These are phyloP conservation scores for Cynanchum wilfordii DNA, from an alignment of 257 asterid species.

Conservation along the genomic window DNA sequence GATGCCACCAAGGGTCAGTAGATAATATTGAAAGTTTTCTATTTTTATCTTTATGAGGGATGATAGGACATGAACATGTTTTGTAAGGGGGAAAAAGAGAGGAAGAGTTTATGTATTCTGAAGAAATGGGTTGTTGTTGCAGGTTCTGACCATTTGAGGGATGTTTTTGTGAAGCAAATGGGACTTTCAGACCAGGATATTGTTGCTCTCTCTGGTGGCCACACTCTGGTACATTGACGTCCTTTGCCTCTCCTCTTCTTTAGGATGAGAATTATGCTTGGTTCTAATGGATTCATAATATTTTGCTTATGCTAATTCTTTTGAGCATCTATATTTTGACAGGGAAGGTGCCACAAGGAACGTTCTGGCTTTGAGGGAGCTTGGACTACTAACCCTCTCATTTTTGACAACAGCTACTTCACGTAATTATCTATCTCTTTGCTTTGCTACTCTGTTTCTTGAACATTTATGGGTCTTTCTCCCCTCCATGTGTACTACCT, in stretches of 20 bases:
- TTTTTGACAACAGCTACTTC: constrained; percentile 73
- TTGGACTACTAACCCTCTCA: constrained; percentile 79
- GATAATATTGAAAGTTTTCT: not conserved
- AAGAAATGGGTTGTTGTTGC: constrained; percentile 7
- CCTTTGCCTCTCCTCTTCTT: not conserved
- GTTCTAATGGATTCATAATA: not conserved
- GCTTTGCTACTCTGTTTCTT: not conserved
- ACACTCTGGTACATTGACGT: constrained; percentile 57
- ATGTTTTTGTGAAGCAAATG: constrained; percentile 75
- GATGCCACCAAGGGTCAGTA: constrained; percentile 82
- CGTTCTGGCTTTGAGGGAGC: constrained; percentile 91
- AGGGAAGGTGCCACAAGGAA: constrained; percentile 92
- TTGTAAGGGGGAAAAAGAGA: not conserved
- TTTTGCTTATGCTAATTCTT: not conserved
- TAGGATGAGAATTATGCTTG: not conserved
- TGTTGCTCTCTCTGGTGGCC: constrained; percentile 85
- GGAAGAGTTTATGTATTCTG: too few species aligned
- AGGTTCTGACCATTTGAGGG: constrained; percentile 85
- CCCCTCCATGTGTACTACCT: not conserved
- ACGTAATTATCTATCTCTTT: constrained; percentile 29
- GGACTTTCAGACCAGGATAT: constrained; percentile 78
- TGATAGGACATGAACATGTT: not conserved
- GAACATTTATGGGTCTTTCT: not conserved
- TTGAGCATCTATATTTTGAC: not conserved
- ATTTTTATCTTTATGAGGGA: not conserved